Conservation (phyloP, 2,329 filamentous ascomycete genomes). For the Ceratocystis ficicola region DNA sequence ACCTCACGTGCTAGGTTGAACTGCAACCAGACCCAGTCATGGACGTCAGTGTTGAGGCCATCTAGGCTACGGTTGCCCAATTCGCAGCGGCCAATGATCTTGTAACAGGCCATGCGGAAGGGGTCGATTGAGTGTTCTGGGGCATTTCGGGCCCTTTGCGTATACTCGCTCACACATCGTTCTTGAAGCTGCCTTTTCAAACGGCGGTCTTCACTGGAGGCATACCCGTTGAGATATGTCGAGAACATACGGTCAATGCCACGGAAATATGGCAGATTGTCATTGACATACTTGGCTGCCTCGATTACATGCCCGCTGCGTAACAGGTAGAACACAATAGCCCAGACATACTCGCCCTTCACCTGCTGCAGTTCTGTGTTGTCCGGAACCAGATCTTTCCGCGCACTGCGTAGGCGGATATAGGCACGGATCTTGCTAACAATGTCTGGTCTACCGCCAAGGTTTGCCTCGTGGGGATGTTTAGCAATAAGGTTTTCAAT, state of each 20-base stretch:
- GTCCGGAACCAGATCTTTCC: conserved; percentile 75
- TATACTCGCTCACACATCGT: conserved; percentile 81
- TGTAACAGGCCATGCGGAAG: conserved; percentile 95
- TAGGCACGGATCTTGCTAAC: conserved; percentile 88
- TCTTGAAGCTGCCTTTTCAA: conserved; percentile 70
- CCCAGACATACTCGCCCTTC: conserved; percentile 80
- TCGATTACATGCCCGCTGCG: conserved; percentile 74
- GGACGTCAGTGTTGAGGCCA: conserved; percentile 50
- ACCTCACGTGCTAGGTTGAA: conserved; percentile 57
- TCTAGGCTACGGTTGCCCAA: conserved; percentile 52
- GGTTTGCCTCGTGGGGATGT: conserved; percentile 75
- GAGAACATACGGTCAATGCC: conserved; percentile 85
- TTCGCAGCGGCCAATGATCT: conserved; percentile 77
- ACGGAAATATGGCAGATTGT: conserved; percentile 67
- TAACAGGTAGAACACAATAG: conserved; percentile 81
- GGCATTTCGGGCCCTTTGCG: conserved; percentile 69
- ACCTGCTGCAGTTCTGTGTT: conserved; percentile 69
- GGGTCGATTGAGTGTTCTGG: conserved; percentile 83
- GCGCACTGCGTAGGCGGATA: conserved; percentile 64
- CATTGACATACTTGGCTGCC: conserved; percentile 73
- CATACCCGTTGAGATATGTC: conserved; percentile 76
- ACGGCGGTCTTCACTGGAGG: conserved; percentile 60
- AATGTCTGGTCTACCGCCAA: conserved; percentile 78
- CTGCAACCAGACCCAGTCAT: conserved; percentile 62
- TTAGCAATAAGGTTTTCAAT: conserved; percentile 67